Base-by-base conservation (phyloP, 2,329 filamentous ascomycete species). In the Incumbomyces lentus region DNA sequence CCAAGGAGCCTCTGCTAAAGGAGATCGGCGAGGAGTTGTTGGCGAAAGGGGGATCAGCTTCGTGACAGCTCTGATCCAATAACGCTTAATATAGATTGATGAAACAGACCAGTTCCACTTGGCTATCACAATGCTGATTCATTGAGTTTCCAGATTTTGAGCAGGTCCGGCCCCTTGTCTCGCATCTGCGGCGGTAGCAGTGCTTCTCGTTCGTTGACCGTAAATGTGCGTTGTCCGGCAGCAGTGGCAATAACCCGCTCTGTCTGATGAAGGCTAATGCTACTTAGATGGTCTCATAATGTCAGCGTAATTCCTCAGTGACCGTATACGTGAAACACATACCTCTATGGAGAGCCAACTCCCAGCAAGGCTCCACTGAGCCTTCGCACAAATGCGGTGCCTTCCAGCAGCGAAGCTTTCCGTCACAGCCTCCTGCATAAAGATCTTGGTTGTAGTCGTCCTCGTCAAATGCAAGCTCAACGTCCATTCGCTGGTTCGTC, bases 351-450 rank as follows among this genome's bases (percentile, higher is more conserved):
- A 69, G 59, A 31, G 66, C 59, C 53, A 65, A 65, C 49, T 66
- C 64, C 53, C 60, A 67, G 49, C 67, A 64, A 2, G 73, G 67
- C 16, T 60, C 52, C 31, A 69, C 59, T 3, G 62, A 59, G 8
- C 68, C 72, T 46, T 64, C 64, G 16, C 53, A 55, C 33, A 58
- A 53, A n/a, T 66, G 61, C 1, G 71, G 65, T 48, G 71, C 63
- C 35, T 60, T 63, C 75, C 75, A 78, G 45, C 69, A 62, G 48
- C 73, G 64, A 46, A 76, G 64, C 14, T 54, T 55, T 0, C 79
- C 78, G 63, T 82, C 78, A 1, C 60, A 68, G 0, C 76, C 77
- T 8, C 79, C 79, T 38, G 67, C 70, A 76, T 76, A 81, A 16
- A 82, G 61, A 55, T 80, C 74, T 54, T 72, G 67, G 7, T 65